These are phyloP conservation scores for Hyphodiscus hymeniophilus DNA, from an alignment of 495 filamentous ascomycete species.

Conservation along the genomic window DNA sequence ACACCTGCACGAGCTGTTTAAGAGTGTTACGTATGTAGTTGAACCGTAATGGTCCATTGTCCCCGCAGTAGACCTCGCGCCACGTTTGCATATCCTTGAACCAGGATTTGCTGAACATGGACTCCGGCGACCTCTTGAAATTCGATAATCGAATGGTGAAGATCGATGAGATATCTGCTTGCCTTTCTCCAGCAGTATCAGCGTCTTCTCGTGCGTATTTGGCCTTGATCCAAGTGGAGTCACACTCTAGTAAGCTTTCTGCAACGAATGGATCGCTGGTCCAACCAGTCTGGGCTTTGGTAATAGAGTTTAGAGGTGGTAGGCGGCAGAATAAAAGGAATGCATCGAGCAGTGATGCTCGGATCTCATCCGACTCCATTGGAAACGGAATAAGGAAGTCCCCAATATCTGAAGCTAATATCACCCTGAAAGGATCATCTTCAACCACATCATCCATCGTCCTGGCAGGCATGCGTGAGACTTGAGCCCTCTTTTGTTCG, in stretches of 20 bases:
- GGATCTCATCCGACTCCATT: constrained; percentile 22
- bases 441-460: constrained; percentile 54
- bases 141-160: constrained; percentile 4
- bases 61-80: constrained; percentile 2
- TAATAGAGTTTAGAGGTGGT: constrained; percentile 36
- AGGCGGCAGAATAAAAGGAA: constrained; percentile 65
- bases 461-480: constrained; percentile 54
- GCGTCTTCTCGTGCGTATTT: neutral
- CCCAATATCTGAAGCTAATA: constrained; percentile 71
- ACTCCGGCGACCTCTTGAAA: constrained; percentile 7
- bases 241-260: constrained; percentile 10
- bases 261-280: constrained; percentile 12
- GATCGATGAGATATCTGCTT: neutral
- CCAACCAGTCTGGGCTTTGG: constrained; percentile 2
- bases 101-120: constrained; percentile 7
- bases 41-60: constrained; percentile 12
- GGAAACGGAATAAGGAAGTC: constrained; percentile 51
- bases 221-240: constrained; percentile 1
- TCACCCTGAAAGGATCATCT: constrained; percentile 63
- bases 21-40: constrained; percentile 29
- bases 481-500: constrained; percentile 43
- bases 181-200: neutral
- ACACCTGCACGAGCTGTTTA: constrained; percentile 39
- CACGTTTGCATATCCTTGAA: constrained; percentile 2
- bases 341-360: constrained; percentile 47